Conservation (phyloP, 208 protist species). For the Willaertia magna region DNA sequence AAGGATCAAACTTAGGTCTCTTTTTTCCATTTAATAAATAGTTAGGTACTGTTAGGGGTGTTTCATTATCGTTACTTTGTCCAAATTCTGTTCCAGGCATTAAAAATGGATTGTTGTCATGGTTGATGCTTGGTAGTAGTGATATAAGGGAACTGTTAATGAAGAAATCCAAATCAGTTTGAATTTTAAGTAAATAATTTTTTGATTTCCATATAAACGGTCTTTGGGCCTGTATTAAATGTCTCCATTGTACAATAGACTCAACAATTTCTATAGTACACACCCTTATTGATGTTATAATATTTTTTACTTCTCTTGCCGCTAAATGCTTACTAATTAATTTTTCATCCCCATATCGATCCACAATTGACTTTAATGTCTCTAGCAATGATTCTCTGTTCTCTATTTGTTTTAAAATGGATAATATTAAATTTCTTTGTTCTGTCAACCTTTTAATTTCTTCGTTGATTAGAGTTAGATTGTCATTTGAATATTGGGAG, state of each 20-base stretch:
- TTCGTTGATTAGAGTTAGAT: background rate
- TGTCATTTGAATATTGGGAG: background rate
- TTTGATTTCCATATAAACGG: background rate
- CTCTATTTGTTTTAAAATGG: background rate
- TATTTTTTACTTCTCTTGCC: background rate
- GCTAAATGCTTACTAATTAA: background rate
- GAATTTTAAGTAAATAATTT: background rate
- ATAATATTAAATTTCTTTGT: background rate
- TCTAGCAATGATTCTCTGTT: background rate
- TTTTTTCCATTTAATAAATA: no score
- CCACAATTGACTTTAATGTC: background rate
- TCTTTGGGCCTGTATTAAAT: background rate
- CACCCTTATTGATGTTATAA: background rate
- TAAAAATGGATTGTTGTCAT: background rate
- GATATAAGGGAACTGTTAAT: background rate
- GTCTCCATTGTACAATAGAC: background rate
- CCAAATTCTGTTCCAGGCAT: background rate
- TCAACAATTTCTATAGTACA: background rate
- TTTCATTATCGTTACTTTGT: no score
- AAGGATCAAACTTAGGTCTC: background rate
- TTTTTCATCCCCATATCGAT: background rate
- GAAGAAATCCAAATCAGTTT: background rate
- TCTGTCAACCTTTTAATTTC: constrained; percentile 1
- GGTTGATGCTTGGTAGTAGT: background rate
- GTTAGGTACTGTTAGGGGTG: background rate